A percentile compares a stretch with the other conserved stretches of the same genome.
Conservation (phyloP, 2,329 filamentous ascomycete genomes). For the Scytalidium lignicola region DNA sequence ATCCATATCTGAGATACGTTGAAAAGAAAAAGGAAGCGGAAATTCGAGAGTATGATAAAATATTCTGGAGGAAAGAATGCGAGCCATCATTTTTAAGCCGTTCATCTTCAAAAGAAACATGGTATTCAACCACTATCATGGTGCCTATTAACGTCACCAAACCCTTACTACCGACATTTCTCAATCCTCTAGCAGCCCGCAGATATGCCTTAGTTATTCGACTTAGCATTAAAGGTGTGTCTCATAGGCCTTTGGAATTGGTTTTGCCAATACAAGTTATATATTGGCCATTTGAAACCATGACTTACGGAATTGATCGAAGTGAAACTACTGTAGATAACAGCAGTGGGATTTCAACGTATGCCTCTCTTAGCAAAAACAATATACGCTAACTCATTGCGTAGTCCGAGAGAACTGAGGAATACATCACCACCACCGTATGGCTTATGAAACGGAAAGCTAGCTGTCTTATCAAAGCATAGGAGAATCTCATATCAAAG, state of each 20-base stretch:
- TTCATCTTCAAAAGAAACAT: neutral
- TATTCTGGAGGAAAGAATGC: neutral
- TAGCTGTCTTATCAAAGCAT: too few species aligned
- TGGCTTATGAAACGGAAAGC: too few species aligned
- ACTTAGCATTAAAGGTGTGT: conserved; percentile 3
- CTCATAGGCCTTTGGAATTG: conserved; percentile 1
- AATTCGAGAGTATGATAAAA: neutral
- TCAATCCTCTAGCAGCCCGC: conserved; percentile 2
- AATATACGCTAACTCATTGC: neutral
- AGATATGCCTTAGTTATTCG: conserved; percentile 3
- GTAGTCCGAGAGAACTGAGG: neutral
- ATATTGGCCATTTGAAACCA: neutral
- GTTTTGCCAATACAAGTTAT: conserved; percentile 7
- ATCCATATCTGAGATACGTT: neutral
- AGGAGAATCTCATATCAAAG: too few species aligned
- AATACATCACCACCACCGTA: too few species aligned
- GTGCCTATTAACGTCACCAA: neutral
- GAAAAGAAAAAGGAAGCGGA: neutral
- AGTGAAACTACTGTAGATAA: too few species aligned
- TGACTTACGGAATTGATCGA: too few species aligned
- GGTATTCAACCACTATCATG: neutral
- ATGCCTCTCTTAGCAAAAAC: neutral
- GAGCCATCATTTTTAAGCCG: neutral
- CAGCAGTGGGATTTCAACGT: neutral
- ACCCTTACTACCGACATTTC: neutral